These are phyloP conservation scores for Filosporella fistucella DNA, from an alignment of 495 filamentous ascomycete genomes.

Conservation along the genomic window DNA sequence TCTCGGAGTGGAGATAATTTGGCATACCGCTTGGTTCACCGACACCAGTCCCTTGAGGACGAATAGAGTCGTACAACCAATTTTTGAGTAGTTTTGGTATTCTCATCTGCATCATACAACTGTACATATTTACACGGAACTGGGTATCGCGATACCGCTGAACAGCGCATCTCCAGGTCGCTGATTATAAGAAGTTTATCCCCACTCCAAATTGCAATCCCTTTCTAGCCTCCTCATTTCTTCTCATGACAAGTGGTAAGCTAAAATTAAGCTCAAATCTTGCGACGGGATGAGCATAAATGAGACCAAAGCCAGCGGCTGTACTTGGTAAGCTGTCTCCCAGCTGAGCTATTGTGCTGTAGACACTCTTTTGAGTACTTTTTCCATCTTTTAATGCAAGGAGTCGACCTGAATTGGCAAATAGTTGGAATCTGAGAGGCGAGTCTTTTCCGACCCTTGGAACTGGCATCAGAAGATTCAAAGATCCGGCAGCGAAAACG, in stretches of 20 bases:
- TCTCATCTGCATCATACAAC: not conserved
- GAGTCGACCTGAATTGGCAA: slow-evolving; percentile 84
- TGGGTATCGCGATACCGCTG: no score
- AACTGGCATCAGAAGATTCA: slow-evolving; percentile 78
- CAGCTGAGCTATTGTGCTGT: slow-evolving; percentile 52
- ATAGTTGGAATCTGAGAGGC: slow-evolving; percentile 84
- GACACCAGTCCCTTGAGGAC: no score
- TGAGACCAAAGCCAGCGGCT: slow-evolving; percentile 81
- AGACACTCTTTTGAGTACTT: slow-evolving; percentile 39
- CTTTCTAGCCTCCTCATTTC: slow-evolving; percentile 82
- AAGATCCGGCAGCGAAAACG: slow-evolving; percentile 80
- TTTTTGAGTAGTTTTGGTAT: no score
- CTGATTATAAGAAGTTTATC: slow-evolving; percentile 76
- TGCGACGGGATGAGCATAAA: slow-evolving; percentile 89
- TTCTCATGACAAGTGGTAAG: slow-evolving; percentile 73
- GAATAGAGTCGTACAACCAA: no score
- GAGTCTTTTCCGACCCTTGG: slow-evolving; percentile 72
- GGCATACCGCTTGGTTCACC: no score
- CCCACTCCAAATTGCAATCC: slow-evolving; percentile 91
- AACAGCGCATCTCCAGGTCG: no score
- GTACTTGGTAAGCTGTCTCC: slow-evolving; percentile 74
- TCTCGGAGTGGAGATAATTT: no score
- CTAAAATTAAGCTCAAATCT: slow-evolving; percentile 95
- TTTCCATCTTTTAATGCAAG: slow-evolving; percentile 57
- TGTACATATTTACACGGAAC: not conserved